Conservation (phyloP, 2,329 filamentous ascomycete species). For the Malbranchea zuffiana region DNA sequence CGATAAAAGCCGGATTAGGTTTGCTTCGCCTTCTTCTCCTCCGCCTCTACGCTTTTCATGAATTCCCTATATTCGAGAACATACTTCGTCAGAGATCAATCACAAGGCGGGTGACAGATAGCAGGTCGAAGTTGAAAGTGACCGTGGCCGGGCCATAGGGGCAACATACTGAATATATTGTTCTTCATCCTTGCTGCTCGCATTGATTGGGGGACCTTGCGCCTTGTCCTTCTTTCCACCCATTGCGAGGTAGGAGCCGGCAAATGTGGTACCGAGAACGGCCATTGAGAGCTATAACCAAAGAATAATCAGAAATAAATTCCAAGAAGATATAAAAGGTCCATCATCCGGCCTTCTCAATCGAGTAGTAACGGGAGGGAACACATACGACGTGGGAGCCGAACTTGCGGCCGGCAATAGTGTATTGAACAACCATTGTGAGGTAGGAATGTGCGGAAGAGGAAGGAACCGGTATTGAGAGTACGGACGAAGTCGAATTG, state of each 20-base stretch:
- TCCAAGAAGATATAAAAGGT: background rate
- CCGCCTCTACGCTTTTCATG: slow-evolving; percentile 39
- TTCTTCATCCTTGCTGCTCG: slow-evolving; percentile 56
- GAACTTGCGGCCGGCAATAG: slow-evolving; percentile 42
- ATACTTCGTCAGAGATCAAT: slow-evolving; percentile 3
- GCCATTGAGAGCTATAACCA: slow-evolving; percentile 48
- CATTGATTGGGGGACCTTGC: slow-evolving; percentile 50
- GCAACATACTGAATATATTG: slow-evolving; percentile 54
- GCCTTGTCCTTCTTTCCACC: slow-evolving; percentile 38
- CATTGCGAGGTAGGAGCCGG: slow-evolving; percentile 36
- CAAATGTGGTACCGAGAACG: slow-evolving; percentile 42
- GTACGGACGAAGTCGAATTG: background rate
- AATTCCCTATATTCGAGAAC: slow-evolving; percentile 35
- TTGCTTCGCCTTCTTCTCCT: slow-evolving; percentile 33
- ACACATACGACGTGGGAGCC: slow-evolving; percentile 42
- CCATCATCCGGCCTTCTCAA: slow-evolving; percentile 15
- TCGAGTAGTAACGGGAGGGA: slow-evolving; percentile 9
- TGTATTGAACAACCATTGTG: slow-evolving; percentile 44
- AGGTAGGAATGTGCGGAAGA: slow-evolving; percentile 3
- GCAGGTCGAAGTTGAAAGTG: background rate
- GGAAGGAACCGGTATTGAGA: background rate
- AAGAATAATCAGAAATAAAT: slow-evolving; percentile 8
- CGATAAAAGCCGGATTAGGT: background rate
- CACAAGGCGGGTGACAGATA: too few species aligned
- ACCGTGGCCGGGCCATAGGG: background rate